A percentile compares a stretch with the other conserved stretches of the same genome.
Evolutionary conservation across 495 filamentous ascomycete genomes (phyloP).

Genomic region (Recurvomyces mirabilis): DNA sequence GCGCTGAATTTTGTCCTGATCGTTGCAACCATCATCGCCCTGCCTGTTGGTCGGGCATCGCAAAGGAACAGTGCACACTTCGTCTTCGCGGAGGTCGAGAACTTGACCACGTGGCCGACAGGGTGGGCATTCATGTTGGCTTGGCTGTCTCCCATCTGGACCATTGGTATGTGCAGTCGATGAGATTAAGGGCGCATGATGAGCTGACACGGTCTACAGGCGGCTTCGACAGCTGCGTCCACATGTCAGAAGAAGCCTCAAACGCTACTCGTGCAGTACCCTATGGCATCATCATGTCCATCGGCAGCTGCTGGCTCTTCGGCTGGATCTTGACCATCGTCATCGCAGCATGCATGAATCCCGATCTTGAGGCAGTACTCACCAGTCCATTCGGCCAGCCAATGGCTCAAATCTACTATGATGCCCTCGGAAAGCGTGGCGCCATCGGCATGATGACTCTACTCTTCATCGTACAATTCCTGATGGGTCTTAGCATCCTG

Average conservation of each 20-base stretch:
- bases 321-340: slow-evolving; percentile 43
- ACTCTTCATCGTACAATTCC: slow-evolving; percentile 42
- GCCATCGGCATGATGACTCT: slow-evolving; percentile 48
- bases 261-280: slow-evolving; percentile 54
- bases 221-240: slow-evolving; percentile 42
- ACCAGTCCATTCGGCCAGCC: slow-evolving; percentile 39
- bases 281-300: slow-evolving; percentile 47
- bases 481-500: slow-evolving; percentile 38
- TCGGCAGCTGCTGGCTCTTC: slow-evolving; percentile 42
- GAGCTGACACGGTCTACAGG: no score
- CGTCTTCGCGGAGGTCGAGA: slow-evolving; percentile 40
- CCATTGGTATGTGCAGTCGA: slow-evolving; percentile 48
- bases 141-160: slow-evolving; percentile 59
- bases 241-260: slow-evolving; percentile 55
- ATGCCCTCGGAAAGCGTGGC: slow-evolving; percentile 41
- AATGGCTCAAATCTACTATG: slow-evolving; percentile 48
- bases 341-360: slow-evolving; percentile 39
- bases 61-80: slow-evolving; percentile 37
- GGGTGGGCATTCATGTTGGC: slow-evolving; percentile 48
- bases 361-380: slow-evolving; percentile 34
- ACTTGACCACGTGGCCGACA: slow-evolving; percentile 44
- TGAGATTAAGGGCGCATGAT: no score
- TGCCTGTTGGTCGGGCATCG: slow-evolving; percentile 43
- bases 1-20: slow-evolving; percentile 54
- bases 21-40: slow-evolving; percentile 51